Percentiles rank a stretch among this genome's conserved stretches.
Evolutionary conservation across 208 protist species (phyloP).

Genomic region (Trypanosoma vivax): DNA sequence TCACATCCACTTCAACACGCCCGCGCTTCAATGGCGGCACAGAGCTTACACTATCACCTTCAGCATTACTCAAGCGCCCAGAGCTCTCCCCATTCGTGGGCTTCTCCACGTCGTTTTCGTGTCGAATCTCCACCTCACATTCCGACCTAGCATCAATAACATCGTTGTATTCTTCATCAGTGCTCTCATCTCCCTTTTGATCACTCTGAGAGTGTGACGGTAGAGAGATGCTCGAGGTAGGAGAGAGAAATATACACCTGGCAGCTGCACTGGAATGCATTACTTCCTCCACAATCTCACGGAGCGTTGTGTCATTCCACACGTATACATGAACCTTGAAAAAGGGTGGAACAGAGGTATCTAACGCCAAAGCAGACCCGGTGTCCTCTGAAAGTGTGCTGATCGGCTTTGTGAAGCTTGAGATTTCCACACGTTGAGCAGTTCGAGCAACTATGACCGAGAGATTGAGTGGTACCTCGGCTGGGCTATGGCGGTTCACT

Average conservation of each 20-base stretch:
- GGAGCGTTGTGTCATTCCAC: conserved; percentile 18
- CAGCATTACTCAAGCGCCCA: neutral
- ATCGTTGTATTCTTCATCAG: too few species aligned
- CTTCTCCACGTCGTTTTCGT: too few species aligned
- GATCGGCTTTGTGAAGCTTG: neutral
- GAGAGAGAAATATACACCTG: neutral
- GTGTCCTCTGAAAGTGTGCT: neutral
- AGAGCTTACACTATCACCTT: neutral
- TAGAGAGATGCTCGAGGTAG: neutral
- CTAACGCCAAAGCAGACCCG: neutral
- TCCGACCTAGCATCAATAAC: too few species aligned
- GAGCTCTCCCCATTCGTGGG: neutral
- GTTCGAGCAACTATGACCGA: conserved; percentile 16
- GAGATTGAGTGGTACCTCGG: conserved; percentile 10
- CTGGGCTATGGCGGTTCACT: conserved; percentile 5
- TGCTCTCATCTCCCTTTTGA: neutral
- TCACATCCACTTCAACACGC: neutral
- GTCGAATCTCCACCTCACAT: too few species aligned
- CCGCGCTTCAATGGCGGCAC: neutral
- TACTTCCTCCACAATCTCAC: conserved; percentile 20
- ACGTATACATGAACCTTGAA: conserved; percentile 16
- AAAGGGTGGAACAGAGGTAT: conserved; percentile 3
- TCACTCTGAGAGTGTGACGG: neutral
- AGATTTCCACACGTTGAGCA: neutral
- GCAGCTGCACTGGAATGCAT: conserved; percentile 5